Conservation (phyloP, 2,329 filamentous ascomycete species). For the Phaeoacremonium minimum region DNA sequence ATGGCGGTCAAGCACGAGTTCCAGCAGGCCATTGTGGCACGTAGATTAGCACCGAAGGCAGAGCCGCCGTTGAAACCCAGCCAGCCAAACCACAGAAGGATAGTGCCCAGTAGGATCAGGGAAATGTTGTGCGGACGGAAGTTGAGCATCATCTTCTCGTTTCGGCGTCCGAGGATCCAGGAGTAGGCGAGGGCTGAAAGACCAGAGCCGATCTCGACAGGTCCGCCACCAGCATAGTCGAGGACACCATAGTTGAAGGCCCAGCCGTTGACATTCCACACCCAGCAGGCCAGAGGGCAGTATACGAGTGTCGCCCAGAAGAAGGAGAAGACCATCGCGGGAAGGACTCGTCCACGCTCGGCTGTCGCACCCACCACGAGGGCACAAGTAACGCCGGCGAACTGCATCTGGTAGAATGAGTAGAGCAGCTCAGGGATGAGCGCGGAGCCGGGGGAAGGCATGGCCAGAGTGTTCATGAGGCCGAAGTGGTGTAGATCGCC, state of each 20-base stretch:
- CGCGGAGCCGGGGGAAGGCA: constrained; percentile 83
- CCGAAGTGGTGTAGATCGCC: constrained; percentile 88
- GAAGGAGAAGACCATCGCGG: constrained; percentile 93
- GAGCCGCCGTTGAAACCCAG: constrained; percentile 98
- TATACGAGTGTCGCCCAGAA: constrained; percentile 97
- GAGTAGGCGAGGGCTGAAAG: constrained; percentile 93
- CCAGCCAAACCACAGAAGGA: constrained; percentile 98
- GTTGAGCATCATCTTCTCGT: constrained; percentile 99
- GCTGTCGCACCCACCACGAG: constrained; percentile 90
- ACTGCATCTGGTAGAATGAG: constrained; percentile 98
- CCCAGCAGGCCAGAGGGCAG: constrained; percentile 95
- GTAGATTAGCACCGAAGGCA: constrained; percentile 87
- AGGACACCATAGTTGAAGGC: constrained; percentile 84
- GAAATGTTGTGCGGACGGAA: constrained; percentile 99
- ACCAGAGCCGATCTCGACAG: constrained; percentile 95
- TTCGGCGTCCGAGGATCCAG: constrained; percentile 88
- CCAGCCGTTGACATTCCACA: constrained; percentile 95
- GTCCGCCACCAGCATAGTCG: constrained; percentile 94
- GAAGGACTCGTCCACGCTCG: constrained; percentile 87
- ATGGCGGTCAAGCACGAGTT: constrained; percentile 92
- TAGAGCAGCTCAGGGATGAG: constrained; percentile 87
- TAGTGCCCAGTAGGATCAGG: constrained; percentile 89
- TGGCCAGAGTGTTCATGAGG: constrained; percentile 75
- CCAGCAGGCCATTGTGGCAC: constrained; percentile 96
- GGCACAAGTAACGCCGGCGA: constrained; percentile 86